Evolutionary conservation across 306 rosid species (phyloP).

Genomic region (Alnus glutinosa): DNA sequence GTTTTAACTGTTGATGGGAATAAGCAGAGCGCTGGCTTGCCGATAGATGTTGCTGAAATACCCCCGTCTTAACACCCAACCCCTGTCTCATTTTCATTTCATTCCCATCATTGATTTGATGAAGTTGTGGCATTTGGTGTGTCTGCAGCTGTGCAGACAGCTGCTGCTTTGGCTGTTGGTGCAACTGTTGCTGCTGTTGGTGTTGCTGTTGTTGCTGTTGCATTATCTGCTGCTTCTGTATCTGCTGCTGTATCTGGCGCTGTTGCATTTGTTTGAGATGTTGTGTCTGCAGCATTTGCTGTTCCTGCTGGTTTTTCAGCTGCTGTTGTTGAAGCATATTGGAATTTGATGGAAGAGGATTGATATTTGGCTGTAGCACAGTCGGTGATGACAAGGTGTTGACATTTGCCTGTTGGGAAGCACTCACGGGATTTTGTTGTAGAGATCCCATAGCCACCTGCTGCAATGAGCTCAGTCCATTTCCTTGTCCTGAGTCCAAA

Average conservation of each 20-base stretch:
- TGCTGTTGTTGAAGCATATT: conserved; percentile 67
- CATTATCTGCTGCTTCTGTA: conserved; percentile 56
- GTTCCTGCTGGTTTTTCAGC: conserved; percentile 69
- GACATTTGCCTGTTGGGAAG: conserved; percentile 64
- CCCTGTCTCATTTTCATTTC: conserved; percentile 70
- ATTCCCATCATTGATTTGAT: conserved; percentile 67
- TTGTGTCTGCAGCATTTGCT: conserved; percentile 53
- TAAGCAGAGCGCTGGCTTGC: conserved; percentile 69
- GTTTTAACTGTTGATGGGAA: conserved; percentile 74
- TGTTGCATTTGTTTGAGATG: conserved; percentile 60
- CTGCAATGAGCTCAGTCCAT: conserved; percentile 55
- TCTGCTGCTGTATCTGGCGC: conserved; percentile 40
- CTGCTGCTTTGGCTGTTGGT: conserved; percentile 71
- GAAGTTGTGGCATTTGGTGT: conserved; percentile 67
- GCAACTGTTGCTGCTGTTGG: conserved; percentile 51
- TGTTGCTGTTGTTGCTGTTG: conserved; percentile 27
- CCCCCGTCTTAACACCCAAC: conserved; percentile 63
- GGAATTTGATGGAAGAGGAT: conserved; percentile 56
- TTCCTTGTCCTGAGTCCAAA: conserved; percentile 68
- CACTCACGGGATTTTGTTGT: conserved; percentile 66
- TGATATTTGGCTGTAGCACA: conserved; percentile 56
- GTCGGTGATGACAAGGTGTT: conserved; percentile 61
- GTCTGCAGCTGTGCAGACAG: conserved; percentile 61
- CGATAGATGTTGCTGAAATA: conserved; percentile 69
- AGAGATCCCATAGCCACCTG: conserved; percentile 59